phyloP scores from a whole-genome alignment of 1,139 yeast species.

The Wickerhamiella infanticola region DNA sequence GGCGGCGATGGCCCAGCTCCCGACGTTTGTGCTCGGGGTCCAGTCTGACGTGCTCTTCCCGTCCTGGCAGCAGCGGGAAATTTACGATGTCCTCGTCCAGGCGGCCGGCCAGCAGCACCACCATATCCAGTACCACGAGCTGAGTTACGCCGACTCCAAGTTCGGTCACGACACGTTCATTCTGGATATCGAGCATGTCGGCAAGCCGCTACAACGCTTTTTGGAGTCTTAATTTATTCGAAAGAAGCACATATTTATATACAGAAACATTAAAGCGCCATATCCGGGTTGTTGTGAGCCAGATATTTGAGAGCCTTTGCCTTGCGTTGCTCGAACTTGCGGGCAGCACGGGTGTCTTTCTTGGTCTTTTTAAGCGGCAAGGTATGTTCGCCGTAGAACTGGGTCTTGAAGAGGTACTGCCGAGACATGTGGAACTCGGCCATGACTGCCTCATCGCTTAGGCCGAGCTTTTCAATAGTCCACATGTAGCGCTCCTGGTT shows the following conservation, averaged over 20 bases:
- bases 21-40: constrained; percentile 71
- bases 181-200: constrained; percentile 62
- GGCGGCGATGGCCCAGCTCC: constrained; percentile 43
- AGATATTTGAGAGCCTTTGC: constrained; percentile 15
- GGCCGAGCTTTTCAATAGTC: constrained; percentile 74
- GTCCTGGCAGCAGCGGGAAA: constrained; percentile 85
- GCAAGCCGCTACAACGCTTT: constrained; percentile 56
- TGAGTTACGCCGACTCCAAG: constrained; percentile 58
- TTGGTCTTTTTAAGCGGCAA: constrained; percentile 16
- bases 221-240: constrained; percentile 24
- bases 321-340: constrained; percentile 13
- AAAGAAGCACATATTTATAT: not conserved
- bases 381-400: constrained; percentile 55
- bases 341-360: constrained; percentile 13
- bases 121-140: constrained; percentile 45
- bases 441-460: constrained; percentile 63
- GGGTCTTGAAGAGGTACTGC: constrained; percentile 70
- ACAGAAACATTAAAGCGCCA: constrained; percentile 4
- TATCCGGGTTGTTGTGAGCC: constrained; percentile 15
- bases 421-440: constrained; percentile 75
- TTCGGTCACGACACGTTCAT: constrained; percentile 88
- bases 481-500: constrained; percentile 72
- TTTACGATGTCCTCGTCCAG: constrained; percentile 42
- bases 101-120: constrained; percentile 22
- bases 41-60: constrained; percentile 87